These are phyloP conservation scores for Trichoderma orchidacearum DNA, from an alignment of 495 filamentous ascomycete genomes.

Conservation along the genomic window DNA sequence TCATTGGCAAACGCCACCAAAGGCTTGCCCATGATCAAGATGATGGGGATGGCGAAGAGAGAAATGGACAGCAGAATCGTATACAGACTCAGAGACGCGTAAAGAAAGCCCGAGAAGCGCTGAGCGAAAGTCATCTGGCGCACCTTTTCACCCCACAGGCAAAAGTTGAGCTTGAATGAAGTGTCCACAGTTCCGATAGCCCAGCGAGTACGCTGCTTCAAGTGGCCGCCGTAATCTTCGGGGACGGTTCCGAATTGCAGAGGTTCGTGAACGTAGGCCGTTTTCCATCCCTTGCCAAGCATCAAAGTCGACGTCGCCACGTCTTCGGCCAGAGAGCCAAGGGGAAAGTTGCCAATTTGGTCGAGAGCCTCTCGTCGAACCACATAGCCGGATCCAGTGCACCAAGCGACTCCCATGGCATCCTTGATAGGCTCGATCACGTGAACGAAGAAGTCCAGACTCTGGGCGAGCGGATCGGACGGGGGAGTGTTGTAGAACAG, in stretches of 20 bases:
- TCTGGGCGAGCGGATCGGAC: conserved; percentile 35
- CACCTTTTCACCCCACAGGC: conserved; percentile 23
- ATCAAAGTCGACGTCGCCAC: conserved; percentile 31
- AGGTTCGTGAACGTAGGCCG: conserved; percentile 33
- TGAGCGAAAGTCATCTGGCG: conserved; percentile 8
- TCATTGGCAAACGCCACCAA: conserved; percentile 29
- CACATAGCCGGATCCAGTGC: conserved; percentile 39
- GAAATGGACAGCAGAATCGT: conserved; percentile 27
- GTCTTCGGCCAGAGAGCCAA: conserved; percentile 37
- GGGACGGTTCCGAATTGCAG: conserved; percentile 40
- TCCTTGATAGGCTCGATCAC: conserved; percentile 40
- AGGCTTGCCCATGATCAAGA: conserved; percentile 27
- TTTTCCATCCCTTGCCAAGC: conserved; percentile 36
- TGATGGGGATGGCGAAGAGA: conserved; percentile 31
- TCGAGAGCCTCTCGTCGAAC: conserved; percentile 33
- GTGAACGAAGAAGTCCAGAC: conserved; percentile 31
- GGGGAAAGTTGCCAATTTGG: conserved; percentile 36
- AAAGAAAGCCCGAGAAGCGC: conserved; percentile 25
- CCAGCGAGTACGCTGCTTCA: conserved; percentile 41
- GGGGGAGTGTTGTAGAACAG: conserved; percentile 40
- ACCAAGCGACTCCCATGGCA: conserved; percentile 32
- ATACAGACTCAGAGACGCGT: conserved; percentile 26
- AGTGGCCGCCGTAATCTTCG: conserved; percentile 28
- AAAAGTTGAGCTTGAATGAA: conserved; percentile 30
- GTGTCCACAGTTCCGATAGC: conserved; percentile 29